Percentiles rank a stretch among this genome's conserved stretches.
Evolutionary conservation across 140 eudicot genomes (phyloP).

Genomic region (Flaveria floridana): DNA sequence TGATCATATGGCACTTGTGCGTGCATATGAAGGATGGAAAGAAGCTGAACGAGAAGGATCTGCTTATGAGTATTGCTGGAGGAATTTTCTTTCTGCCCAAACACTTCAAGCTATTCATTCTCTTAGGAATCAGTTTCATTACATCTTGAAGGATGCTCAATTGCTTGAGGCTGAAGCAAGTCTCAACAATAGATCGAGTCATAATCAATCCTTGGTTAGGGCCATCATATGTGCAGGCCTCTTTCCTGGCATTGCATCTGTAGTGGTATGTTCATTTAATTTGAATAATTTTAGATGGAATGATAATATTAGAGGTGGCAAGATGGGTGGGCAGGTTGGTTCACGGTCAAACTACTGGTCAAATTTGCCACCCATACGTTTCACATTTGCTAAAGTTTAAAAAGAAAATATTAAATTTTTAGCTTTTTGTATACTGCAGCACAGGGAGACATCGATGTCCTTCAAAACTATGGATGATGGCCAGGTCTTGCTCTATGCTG

Average conservation of each 20-base stretch:
- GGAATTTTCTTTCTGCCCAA: slow-evolving; percentile 90
- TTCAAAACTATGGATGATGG: slow-evolving; percentile 99
- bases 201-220: slow-evolving; percentile 91
- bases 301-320: not conserved
- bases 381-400: slow-evolving; percentile 7
- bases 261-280: slow-evolving; percentile 62
- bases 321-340: not conserved
- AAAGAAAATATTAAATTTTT: not conserved
- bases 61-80: slow-evolving; percentile 95
- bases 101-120: slow-evolving; percentile 99
- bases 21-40: slow-evolving; percentile 99
- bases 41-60: slow-evolving; percentile 98
- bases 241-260: slow-evolving; percentile 93
- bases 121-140: slow-evolving; percentile 81
- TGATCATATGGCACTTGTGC: slow-evolving; percentile 99
- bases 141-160: slow-evolving; percentile 80
- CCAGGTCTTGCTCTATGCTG: slow-evolving; percentile 84
- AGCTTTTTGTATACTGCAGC: slow-evolving; percentile 53
- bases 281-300: not conserved
- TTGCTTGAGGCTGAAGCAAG: slow-evolving; percentile 67
- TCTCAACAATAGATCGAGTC: slow-evolving; percentile 70
- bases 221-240: slow-evolving; percentile 96
- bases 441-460: slow-evolving; percentile 95
- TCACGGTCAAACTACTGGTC: not conserved
- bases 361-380: slow-evolving; percentile 14